Evolutionary conservation across 306 rosid genomes (phyloP), one percentile per base, ranked within the genome.

Genomic region (Cucurbita maxima): DNA sequence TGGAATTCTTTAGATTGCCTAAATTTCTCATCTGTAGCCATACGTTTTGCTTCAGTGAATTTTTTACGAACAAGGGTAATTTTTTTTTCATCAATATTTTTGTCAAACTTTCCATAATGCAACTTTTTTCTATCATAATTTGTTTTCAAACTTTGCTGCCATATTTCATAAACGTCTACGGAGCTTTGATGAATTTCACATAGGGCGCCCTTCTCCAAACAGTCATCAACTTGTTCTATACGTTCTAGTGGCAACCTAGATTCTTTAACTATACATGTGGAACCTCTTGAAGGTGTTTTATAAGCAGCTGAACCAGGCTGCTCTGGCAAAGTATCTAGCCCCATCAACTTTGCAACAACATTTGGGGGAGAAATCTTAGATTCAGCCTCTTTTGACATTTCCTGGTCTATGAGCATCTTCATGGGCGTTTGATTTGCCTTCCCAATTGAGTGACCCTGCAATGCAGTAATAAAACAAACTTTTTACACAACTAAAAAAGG

Each of bases 301-400:
- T 83, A 86, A 59, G 80, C 78, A 41, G 90, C 79, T 74, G 86
- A 74, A 82, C 80, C 83, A 54, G 85, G 71, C 74, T 84, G 86
- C 78, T 82, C 72, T 52, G 96, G 92, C 56, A 89, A 79, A 79
- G 86, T 51, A 54, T 95, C 99, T 77, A 95, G 92, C 76, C 97
- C 99, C 99, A 91, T 95, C 80, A 91, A 82, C 82, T 88, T 89
- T 74, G 99, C 99, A 77, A 95, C 96, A 63, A 89, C 85, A 75
- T 91, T 95, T 58, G 97, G 85, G 41, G 90, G 84, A 38, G 79
- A 81, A 60, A 77, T 84, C 79, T 76, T 95, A 62, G 83, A 84
- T 64, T 80, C 84, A 41, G 81, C 71, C 68, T 84, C 96, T 88
- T 85, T 89, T 30, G 88, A 84, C 96, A 95, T 89, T 80, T 95